phyloP scores from a whole-genome alignment of 306 rosid species.

The Sechiopsis laciniata region DNA sequence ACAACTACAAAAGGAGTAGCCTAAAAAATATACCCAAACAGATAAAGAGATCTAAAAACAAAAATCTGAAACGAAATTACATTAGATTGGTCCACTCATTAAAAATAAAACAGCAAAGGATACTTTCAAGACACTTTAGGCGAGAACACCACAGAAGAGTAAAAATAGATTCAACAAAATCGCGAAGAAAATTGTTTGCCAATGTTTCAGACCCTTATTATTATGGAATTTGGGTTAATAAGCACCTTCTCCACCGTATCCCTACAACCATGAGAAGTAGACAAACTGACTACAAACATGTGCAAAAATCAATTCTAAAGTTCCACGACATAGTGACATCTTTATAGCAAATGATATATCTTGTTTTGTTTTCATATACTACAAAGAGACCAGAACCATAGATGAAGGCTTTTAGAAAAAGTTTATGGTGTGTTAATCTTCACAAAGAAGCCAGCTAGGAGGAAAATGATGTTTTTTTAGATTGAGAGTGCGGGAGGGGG shows the following conservation, averaged over 20 bases:
- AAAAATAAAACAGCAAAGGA: background rate
- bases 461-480: background rate
- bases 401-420: background rate
- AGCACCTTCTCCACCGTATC: background rate
- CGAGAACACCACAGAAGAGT: background rate
- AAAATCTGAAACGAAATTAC: background rate
- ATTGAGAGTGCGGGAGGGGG: background rate
- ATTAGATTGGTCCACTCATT: background rate
- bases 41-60: background rate
- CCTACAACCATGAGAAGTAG: background rate
- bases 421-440: too few species aligned
- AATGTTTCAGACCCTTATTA: background rate
- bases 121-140: background rate
- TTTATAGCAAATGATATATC: background rate
- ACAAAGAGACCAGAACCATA: background rate
- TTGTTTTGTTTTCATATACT: too few species aligned
- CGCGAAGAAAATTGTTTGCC: background rate
- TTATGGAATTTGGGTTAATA: background rate
- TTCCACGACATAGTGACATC: background rate
- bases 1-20: background rate
- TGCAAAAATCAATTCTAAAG: background rate
- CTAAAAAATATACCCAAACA: background rate
- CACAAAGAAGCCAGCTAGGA: background rate
- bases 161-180: background rate
- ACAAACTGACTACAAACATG: background rate